A percentile compares a stretch with the other conserved stretches of the same genome.
These are phyloP conservation scores for Noccaea bulbosa DNA, from an alignment of 345 rosid genomes.

Conservation along the genomic window DNA sequence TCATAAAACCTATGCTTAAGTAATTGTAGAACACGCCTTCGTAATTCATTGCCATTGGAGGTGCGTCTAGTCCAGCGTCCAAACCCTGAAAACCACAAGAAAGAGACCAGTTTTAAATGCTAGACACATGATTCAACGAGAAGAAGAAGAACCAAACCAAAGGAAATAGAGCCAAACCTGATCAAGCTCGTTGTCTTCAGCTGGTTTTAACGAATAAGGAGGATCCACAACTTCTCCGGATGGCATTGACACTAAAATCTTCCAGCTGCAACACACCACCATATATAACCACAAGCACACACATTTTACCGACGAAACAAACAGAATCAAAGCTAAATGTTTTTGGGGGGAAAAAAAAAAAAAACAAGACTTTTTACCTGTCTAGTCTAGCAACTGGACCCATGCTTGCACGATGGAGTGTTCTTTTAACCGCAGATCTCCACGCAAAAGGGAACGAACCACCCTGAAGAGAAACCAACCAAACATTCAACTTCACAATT, in stretches of 20 bases:
- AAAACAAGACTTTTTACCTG: constrained; percentile 50
- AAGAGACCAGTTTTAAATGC: background rate
- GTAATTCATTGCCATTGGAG: constrained; percentile 60
- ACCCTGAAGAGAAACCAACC: constrained; percentile 57
- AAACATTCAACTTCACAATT: background rate
- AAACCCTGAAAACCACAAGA: constrained; percentile 59
- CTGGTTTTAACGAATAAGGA: constrained; percentile 75
- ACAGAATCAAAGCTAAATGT: background rate
- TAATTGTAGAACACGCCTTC: constrained; percentile 96
- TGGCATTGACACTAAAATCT: constrained; percentile 71
- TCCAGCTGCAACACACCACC: constrained; percentile 68
- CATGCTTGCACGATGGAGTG: constrained; percentile 62
- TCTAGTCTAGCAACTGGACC: constrained; percentile 75
- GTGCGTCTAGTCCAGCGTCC: constrained; percentile 56
- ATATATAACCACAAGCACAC: background rate
- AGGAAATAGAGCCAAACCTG: constrained; percentile 54
- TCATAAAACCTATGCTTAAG: constrained; percentile 80
- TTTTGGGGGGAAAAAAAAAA: too few relatives aligned
- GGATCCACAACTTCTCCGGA: constrained; percentile 66
- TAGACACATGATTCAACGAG: constrained; percentile 14
- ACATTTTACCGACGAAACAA: background rate
- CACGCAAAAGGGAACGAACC: constrained; percentile 96
- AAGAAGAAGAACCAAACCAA: constrained; percentile 19
- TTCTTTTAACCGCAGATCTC: constrained; percentile 89
- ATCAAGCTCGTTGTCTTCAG: constrained; percentile 66